phyloP scores from a whole-genome alignment of 192 early-diverging fungal species.

The Allomyces javanicus region DNA sequence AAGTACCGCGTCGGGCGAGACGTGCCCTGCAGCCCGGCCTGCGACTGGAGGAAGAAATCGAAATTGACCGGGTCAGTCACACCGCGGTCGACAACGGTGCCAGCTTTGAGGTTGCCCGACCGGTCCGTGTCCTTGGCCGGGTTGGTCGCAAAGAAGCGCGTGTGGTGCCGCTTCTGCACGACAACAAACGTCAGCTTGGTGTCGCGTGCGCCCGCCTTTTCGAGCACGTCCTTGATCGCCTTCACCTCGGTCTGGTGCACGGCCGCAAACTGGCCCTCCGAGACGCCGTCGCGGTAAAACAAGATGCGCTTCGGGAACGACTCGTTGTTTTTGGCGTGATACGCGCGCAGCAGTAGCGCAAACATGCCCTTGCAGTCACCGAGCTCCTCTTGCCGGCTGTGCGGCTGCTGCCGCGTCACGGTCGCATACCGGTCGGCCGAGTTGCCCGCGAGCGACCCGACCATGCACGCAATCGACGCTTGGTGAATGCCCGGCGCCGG shows the following conservation, averaged over 20 bases:
- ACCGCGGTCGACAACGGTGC: slow-evolving; percentile 32
- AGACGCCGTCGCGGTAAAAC: slow-evolving; percentile 54
- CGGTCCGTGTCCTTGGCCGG: slow-evolving; percentile 28
- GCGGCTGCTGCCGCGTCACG: slow-evolving; percentile 23
- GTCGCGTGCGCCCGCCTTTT: slow-evolving; percentile 43
- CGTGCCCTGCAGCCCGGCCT: slow-evolving; percentile 80
- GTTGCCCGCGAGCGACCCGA: slow-evolving; percentile 39
- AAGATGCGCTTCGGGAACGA: slow-evolving; percentile 36
- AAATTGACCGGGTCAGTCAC: slow-evolving; percentile 34
- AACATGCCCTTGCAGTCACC: slow-evolving; percentile 29
- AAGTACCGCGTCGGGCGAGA: slow-evolving; percentile 83
- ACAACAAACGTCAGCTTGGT: slow-evolving; percentile 62
- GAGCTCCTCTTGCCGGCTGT: slow-evolving; percentile 25
- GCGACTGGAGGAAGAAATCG: slow-evolving; percentile 61
- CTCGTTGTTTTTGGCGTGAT: slow-evolving; percentile 27
- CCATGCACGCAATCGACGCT: slow-evolving; percentile 36
- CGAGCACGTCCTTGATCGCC: slow-evolving; percentile 43
- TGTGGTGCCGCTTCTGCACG: slow-evolving; percentile 79
- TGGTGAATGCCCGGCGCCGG: slow-evolving; percentile 48
- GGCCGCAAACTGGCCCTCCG: slow-evolving; percentile 63
- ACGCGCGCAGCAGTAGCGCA: slow-evolving; percentile 30
- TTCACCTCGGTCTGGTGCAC: slow-evolving; percentile 57
- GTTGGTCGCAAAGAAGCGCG: slow-evolving; percentile 33
- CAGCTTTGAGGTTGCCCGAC: slow-evolving; percentile 33
- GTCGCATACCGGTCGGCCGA: slow-evolving; percentile 31